These are phyloP conservation scores for Aquilaria sinensis DNA, from an alignment of 345 rosid genomes.

Conservation along the genomic window DNA sequence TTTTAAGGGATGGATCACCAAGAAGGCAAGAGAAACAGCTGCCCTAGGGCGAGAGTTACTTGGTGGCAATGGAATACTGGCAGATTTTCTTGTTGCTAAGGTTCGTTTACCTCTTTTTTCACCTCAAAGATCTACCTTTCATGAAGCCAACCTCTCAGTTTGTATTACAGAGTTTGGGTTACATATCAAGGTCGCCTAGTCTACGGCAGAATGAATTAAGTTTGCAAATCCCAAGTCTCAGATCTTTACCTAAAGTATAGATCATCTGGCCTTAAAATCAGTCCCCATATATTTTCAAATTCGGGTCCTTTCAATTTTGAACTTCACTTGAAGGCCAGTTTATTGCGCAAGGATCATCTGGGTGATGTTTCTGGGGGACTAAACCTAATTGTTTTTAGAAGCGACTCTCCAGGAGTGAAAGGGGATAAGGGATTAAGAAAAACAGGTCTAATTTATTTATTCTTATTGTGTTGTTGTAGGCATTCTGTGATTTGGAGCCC, in stretches of 20 bases:
- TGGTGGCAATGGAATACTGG: conserved; percentile 86
- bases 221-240: too few species aligned
- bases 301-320: too few species aligned
- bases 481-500: conserved; percentile 97
- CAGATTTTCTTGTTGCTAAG: conserved; percentile 95
- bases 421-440: not conserved
- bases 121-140: too few species aligned
- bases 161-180: too few species aligned
- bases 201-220: too few species aligned
- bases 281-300: too few species aligned
- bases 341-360: too few species aligned
- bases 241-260: too few species aligned
- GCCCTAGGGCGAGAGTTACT: conserved; percentile 84
- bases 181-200: too few species aligned
- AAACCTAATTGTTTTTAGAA: not conserved
- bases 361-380: not conserved
- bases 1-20: conserved; percentile 75
- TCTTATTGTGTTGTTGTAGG: conserved; percentile 39
- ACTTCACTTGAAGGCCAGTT: too few species aligned
- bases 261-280: too few species aligned
- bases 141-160: too few species aligned
- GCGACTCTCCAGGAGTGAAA: not conserved
- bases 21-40: conserved; percentile 76
- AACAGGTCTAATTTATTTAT: not conserved
- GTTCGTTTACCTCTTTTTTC: conserved; percentile 24